phyloP scores from a whole-genome alignment of 78 protist genomes.

The Speleostelium caveatum region DNA sequence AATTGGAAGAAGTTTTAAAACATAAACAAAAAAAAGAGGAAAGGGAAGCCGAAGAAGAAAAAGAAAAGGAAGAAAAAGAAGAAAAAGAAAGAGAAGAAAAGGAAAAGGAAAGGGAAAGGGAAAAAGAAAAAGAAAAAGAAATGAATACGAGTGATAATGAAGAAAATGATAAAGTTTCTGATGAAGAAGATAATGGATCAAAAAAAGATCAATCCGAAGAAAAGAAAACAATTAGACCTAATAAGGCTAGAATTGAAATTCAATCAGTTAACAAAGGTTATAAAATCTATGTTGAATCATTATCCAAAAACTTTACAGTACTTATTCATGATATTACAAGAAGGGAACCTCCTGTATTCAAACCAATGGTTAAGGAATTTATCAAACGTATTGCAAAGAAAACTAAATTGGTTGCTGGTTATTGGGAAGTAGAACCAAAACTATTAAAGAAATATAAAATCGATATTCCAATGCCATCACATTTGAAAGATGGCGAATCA shows the following conservation, averaged over 20 bases:
- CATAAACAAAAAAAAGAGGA: not conserved
- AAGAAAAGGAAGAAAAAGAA: not conserved
- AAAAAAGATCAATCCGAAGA: not conserved
- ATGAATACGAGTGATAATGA: not conserved
- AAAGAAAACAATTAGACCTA: conserved; percentile 19
- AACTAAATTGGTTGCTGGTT: conserved; percentile 54
- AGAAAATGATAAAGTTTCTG: not conserved
- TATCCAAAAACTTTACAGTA: conserved; percentile 11
- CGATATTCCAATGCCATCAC: conserved; percentile 17
- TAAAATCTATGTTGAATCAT: conserved; percentile 18
- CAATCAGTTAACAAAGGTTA: not conserved
- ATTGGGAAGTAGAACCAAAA: conserved; percentile 52
- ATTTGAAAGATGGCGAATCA: not conserved
- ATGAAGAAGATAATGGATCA: not conserved
- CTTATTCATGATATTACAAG: conserved; percentile 47
- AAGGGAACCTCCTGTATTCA: conserved; percentile 64
- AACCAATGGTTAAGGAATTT: conserved; percentile 71
- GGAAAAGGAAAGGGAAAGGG: not conserved
- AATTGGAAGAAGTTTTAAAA: not conserved
- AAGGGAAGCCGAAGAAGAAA: not conserved
- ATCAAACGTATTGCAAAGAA: conserved; percentile 45
- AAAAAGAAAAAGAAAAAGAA: not conserved
- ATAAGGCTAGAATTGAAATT: conserved; percentile 29
- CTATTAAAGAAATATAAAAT: conserved; percentile 8
- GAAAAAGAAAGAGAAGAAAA: not conserved